Evolutionary conservation across 2,329 filamentous ascomycete genomes (phyloP), one percentile per base, ranked within the genome.

Genomic region (Microcera coccophila): DNA sequence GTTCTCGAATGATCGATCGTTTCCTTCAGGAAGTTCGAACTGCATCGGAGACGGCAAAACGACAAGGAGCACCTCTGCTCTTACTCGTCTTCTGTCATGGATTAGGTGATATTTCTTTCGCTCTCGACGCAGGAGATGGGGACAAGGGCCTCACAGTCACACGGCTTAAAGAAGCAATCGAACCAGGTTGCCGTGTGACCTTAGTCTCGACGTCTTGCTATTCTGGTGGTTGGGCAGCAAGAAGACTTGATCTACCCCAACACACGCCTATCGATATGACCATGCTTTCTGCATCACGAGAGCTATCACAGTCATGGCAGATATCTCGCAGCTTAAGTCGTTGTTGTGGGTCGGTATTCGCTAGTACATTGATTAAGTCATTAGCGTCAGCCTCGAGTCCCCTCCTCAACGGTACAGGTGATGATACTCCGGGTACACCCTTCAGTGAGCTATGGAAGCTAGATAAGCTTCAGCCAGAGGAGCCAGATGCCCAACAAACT

Each of bases 141-240:
- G 12, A 31, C 2, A 31, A 38, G 17, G 22, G 20, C 3, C 34
- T 37, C 9, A 31, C 40, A 3, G 18, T 31, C 22, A 42, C 33
- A n/a, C 19, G 34, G 9, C 18, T 45, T 11, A 36, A 38, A 21
- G 42, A 35, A 3, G 38, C 34, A 8, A 36, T 45, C 5, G 42
- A 45, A 16, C 38, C 33, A 20, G 38, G 38, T 9, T 33, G 38
- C 18, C 38, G 33, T 4, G 38, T 45, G 10, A 45, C 42, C 5
- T 21, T 45, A 18, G 21, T 45, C 12, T 41, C 33, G 17, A 41
- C 42, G 12, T 38, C 42, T 18, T 45, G 42, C 26, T 38, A 41
- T 19, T 41, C 38, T 5, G 36, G 42, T 33, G 42, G 42, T 3
- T 45, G 42, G 42, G 19, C 21, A 12, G 20, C 40, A 9, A 8